Base-by-base conservation (phyloP, 2,329 filamentous ascomycete genomes). In the Trichoderma asperellum region DNA sequence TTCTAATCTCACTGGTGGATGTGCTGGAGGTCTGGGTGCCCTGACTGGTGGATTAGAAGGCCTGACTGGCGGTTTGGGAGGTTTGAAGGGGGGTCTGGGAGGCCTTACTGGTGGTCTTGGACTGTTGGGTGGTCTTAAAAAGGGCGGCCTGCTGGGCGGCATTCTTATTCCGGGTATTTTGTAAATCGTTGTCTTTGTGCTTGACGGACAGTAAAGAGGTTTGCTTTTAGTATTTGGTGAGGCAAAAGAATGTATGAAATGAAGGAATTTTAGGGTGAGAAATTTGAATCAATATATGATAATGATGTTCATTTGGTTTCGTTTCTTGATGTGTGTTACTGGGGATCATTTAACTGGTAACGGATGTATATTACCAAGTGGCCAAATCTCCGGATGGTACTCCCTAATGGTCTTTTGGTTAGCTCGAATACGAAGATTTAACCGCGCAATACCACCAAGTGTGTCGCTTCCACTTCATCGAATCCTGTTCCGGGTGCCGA, bases 131-230 rank as follows among this genome's bases (percentile, higher is more conserved):
- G 32, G 55, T 14, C 11, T 53, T 49, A 4, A 11, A 24, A 34
- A 27, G 32, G 56, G 64, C 11, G 64, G 64, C 4, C 64, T 68
- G 29, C 34, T 68, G 32, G 64, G 64, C 3, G 64, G 64, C 29
- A 60, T 68, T 34, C 40, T 68, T 11, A 68, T 68, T 27, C 64
- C 64, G 14, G 64, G 64, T 12, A 68, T 68, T 11, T 24, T 68
- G 64, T 68, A 60, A 40, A 59, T 27, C 6, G 5, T n/a, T 8
- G n/a, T 52, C 2, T 21, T 34, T 18, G 8, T 43, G 40, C 4
- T 43, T 43, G 40, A 4, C 6, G 5, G 37, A 43, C 1, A n/a
- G 18, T 5, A 10, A 43, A n/a, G 18, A 16, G 10, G 2, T 18
- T 18, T 47, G 35, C 6, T n/a, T 18, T 47, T 14, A 32, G n/a